phyloP scores from a whole-genome alignment of 2,329 filamentous ascomycete species.

The Colletotrichum phormii region DNA sequence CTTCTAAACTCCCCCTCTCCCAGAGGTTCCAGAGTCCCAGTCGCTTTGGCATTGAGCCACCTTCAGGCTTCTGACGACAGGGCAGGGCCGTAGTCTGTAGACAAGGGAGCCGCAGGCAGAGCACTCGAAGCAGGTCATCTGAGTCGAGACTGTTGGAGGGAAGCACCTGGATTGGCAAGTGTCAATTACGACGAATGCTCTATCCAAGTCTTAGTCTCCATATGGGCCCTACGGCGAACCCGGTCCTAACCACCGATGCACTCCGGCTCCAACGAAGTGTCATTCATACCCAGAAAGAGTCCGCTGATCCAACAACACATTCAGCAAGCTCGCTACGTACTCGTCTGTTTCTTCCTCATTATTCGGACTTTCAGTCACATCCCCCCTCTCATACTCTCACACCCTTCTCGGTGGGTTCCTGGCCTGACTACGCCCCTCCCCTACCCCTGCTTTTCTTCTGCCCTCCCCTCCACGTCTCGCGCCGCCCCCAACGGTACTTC shows the following conservation, averaged over 20 bases:
- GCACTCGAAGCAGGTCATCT: neutral
- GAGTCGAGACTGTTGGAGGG: neutral
- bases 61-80: neutral
- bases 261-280: neutral
- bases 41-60: neutral
- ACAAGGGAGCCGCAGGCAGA: too few species aligned
- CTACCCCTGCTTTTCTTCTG: neutral
- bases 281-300: neutral
- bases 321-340: neutral
- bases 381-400: neutral
- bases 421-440: neutral
- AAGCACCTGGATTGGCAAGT: neutral
- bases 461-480: conserved; percentile 12
- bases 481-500: conserved; percentile 32
- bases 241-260: neutral
- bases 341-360: neutral
- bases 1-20: neutral
- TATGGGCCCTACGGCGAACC: neutral
- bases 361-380: neutral
- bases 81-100: neutral
- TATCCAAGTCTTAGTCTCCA: neutral
- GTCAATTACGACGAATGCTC: neutral
- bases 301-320: neutral
- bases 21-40: neutral
- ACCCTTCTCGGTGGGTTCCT: neutral